Conservation (phyloP, 768 basidiomycete species). For the Mycena olivaceomarginata region DNA sequence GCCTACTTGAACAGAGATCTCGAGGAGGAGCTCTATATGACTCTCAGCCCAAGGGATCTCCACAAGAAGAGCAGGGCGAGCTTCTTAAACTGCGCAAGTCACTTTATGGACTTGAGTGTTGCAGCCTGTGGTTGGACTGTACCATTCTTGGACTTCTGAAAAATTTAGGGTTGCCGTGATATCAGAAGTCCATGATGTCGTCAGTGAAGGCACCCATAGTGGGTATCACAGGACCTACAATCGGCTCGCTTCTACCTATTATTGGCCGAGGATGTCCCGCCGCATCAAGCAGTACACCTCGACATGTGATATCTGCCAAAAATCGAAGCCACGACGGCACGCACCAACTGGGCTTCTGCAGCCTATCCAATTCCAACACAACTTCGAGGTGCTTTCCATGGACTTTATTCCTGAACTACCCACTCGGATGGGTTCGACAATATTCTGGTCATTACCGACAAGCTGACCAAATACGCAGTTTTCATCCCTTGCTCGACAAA, state of each 20-base stretch:
- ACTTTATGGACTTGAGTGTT: no score
- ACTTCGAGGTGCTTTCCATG: no score
- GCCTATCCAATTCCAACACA: no score
- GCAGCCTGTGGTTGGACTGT: no score
- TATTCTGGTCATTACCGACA: no score
- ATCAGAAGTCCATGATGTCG: constrained; percentile 49
- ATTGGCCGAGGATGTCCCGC: constrained; percentile 56
- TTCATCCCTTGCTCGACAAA: constrained; percentile 52
- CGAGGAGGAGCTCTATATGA: background rate
- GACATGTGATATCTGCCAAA: no score
- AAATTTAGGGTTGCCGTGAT: constrained; percentile 42
- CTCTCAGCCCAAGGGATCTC: background rate
- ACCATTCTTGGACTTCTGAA: no score
- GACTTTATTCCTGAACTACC: no score
- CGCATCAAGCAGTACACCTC: constrained; percentile 49
- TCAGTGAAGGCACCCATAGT: constrained; percentile 51
- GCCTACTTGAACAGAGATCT: background rate
- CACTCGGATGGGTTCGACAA: no score
- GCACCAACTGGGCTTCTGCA: constrained; percentile 56
- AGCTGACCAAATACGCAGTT: no score
- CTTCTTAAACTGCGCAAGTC: no score
- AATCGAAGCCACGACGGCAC: no score
- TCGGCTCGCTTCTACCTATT: constrained; percentile 48
- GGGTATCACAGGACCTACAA: constrained; percentile 54
- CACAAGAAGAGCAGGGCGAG: background rate